Evolutionary conservation across 2,329 filamentous ascomycete genomes (phyloP), one percentile per base, ranked within the genome.

Genomic region (Penicillium sp.): DNA sequence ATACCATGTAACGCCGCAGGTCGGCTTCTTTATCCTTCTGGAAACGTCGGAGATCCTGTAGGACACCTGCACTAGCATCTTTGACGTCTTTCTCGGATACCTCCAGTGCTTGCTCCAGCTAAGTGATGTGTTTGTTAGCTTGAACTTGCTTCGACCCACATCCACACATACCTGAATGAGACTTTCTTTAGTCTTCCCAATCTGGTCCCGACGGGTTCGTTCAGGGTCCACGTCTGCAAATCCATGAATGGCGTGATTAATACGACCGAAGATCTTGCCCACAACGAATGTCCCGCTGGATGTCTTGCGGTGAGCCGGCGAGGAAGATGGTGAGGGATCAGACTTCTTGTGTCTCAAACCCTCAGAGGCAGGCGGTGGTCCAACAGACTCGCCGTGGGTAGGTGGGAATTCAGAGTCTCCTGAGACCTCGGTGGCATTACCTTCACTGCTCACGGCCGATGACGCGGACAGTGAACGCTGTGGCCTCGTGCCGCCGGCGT

Each of bases 161-260:
- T 38, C n/a, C 21, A 9, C 15, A 61, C 58, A 53, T 69, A 81
- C 80, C 70, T 85, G 79, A 13, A 77, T 82, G 57, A 99, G 85
- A 52, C 86, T 89, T 74, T 99, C 94, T 59, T 87, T 86, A 0
- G 94, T 99, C 80, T 96, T 97, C 36, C 93, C 92, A 62, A 99
- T 96, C 58, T 90, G 88, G 70, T 99, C 94, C 49, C 94, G 83
- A 48, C 94, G 82, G 41, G 92, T 96, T 58, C 92, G 82, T 74
- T 99, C 94, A 0, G 94, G 94, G 68, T 99, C 94, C 39, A 95
- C 90, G 69, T 99, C 94, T 1, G 94, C 93, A 65, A 97, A 93
- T 4, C 94, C 94, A 67, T 97, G 90, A 31, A 97, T 90, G 0
- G 94, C 94, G 74, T 99, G 93, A 50, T 90, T 95, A 57, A 99